These are phyloP conservation scores for Xylaria sp. DNA, from an alignment of 2,329 filamentous ascomycete species.

Conservation along the genomic window DNA sequence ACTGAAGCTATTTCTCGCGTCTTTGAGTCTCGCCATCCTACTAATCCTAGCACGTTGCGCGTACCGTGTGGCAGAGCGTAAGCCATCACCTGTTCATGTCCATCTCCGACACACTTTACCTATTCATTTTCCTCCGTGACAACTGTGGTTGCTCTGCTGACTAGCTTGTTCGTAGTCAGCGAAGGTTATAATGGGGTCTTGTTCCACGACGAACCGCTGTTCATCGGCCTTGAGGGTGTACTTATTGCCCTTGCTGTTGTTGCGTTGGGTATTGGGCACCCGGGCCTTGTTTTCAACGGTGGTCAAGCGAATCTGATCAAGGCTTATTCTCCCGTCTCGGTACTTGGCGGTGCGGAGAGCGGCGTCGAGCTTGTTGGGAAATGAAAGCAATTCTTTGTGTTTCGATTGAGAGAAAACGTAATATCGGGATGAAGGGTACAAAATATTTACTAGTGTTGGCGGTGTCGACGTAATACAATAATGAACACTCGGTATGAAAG, in stretches of 20 bases:
- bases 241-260: constrained; percentile 47
- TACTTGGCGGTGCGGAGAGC: background rate
- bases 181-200: constrained; percentile 60
- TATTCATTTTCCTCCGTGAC: too few species aligned
- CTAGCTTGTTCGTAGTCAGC: constrained; percentile 43
- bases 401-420: too few species aligned
- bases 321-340: background rate
- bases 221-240: constrained; percentile 55
- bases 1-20: constrained; percentile 58
- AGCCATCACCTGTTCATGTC: background rate
- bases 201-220: constrained; percentile 53
- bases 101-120: background rate
- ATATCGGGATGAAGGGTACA: too few species aligned
- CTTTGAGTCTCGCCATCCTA: constrained; percentile 56
- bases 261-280: constrained; percentile 49
- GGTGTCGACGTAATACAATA: too few species aligned
- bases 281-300: constrained; percentile 46
- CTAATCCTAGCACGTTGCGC: constrained; percentile 62
- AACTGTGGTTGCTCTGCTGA: background rate
- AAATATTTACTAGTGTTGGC: too few species aligned
- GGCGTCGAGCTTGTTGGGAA: constrained; percentile 2
- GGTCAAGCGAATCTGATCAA: background rate
- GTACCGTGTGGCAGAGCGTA: constrained; percentile 61
- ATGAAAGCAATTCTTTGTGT: background rate
- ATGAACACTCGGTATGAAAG: too few species aligned